Evolutionary conservation across 768 basidiomycete species (phyloP).

Genomic region (Russula sp.): DNA sequence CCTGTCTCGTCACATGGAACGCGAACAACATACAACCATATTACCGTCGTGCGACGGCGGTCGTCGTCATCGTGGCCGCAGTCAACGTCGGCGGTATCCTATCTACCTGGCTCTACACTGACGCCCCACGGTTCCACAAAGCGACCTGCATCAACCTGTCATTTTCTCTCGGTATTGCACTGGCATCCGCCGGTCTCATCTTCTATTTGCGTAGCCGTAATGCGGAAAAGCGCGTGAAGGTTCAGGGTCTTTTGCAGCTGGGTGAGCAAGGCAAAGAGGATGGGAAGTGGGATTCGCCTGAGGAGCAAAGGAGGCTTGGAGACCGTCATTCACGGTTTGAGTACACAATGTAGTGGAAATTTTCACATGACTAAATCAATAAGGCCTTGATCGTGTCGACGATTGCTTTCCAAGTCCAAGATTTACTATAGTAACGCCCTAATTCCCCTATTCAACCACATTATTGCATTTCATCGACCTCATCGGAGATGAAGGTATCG

Average conservation of each 20-base stretch:
- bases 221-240: constrained; percentile 11
- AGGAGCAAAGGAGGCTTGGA: constrained; percentile 22
- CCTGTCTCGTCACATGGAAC: constrained; percentile 34
- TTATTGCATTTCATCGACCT: too few relatives aligned
- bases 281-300: constrained; percentile 24
- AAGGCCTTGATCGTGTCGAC: too few relatives aligned
- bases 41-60: constrained; percentile 35
- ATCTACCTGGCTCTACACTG: constrained; percentile 24
- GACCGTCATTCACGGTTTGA: constrained; percentile 30
- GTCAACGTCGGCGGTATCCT: constrained; percentile 28
- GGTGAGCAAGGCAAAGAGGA: constrained; percentile 7
- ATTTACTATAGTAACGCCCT: too few relatives aligned
- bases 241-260: constrained; percentile 5
- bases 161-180: constrained; percentile 17
- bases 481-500: too few relatives aligned
- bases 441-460: too few relatives aligned
- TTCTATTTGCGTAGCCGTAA: constrained; percentile 20
- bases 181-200: background rate
- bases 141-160: constrained; percentile 26
- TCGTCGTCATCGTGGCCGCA: constrained; percentile 32
- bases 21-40: constrained; percentile 37
- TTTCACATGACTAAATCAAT: too few relatives aligned
- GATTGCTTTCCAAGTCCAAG: too few relatives aligned
- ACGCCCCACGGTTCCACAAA: constrained; percentile 25
- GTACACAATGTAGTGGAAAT: constrained; percentile 18